Conservation (phyloP, 163 green algal genomes). For the Prototheca cutis region DNA sequence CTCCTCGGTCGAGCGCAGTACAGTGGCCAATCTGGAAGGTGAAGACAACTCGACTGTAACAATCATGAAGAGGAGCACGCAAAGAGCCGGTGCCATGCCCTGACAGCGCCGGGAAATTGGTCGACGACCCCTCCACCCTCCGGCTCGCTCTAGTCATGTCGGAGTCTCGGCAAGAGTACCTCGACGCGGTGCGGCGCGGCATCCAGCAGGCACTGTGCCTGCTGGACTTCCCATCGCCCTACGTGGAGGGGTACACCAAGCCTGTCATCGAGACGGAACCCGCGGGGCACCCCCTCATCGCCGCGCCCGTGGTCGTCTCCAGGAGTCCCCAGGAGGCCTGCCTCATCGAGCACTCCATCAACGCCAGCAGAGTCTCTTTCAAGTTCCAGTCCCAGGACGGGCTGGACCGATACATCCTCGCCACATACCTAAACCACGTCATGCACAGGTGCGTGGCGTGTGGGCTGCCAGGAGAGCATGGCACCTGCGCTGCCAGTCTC, state of each 20-base stretch:
- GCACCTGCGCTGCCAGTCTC: neutral
- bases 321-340: conserved; percentile 39
- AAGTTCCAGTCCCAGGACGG: conserved; percentile 27
- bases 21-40: too few species aligned
- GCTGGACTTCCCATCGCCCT: conserved; percentile 43
- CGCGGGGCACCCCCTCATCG: conserved; percentile 15
- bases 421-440: conserved; percentile 3
- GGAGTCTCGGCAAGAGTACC: too few species aligned
- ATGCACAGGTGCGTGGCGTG: conserved; percentile 5
- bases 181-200: conserved; percentile 14
- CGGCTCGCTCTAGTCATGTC: too few species aligned
- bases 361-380: conserved; percentile 49
- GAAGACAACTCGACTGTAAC: too few species aligned
- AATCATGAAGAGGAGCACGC: too few species aligned
- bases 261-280: conserved; percentile 51
- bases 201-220: conserved; percentile 33
- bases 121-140: too few species aligned
- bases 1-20: too few species aligned
- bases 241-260: conserved; percentile 58
- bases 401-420: conserved; percentile 6
- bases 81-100: too few species aligned
- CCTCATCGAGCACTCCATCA: conserved; percentile 59
- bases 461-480: neutral
- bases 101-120: too few species aligned
- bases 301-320: conserved; percentile 33